phyloP scores from a whole-genome alignment of 2,329 filamentous ascomycete genomes.

The Pseudodiploospora longispora region DNA sequence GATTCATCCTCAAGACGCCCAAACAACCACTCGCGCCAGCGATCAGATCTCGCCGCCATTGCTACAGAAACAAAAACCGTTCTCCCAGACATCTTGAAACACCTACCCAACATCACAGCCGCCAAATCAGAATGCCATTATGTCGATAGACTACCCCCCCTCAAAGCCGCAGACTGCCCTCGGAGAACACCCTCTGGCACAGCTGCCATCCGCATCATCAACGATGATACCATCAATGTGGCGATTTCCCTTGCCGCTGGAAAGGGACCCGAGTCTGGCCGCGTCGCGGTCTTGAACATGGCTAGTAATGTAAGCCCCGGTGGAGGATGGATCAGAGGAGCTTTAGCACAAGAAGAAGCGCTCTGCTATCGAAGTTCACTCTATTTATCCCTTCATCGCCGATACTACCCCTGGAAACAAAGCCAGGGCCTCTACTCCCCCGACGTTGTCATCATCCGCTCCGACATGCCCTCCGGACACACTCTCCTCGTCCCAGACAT shows the following conservation, averaged over 20 bases:
- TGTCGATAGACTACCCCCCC: slow-evolving; percentile 26
- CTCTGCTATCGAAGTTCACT: slow-evolving; percentile 57
- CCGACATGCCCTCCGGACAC: slow-evolving; percentile 37
- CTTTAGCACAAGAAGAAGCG: slow-evolving; percentile 60
- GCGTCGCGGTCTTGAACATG: slow-evolving; percentile 58
- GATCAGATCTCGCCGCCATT: slow-evolving; percentile 27
- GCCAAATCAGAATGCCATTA: slow-evolving; percentile 29
- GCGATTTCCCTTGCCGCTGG: slow-evolving; percentile 34
- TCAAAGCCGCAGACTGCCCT: slow-evolving; percentile 37
- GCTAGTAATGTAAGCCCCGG: slow-evolving; percentile 49
- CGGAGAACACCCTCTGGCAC: slow-evolving; percentile 21
- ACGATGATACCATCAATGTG: slow-evolving; percentile 50
- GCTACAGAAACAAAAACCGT: slow-evolving; percentile 39
- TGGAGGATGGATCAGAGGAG: slow-evolving; percentile 56
- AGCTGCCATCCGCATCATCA: slow-evolving; percentile 38
- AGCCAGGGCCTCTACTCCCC: slow-evolving; percentile 51
- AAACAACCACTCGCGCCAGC: slow-evolving; percentile 2
- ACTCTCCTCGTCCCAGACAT: slow-evolving; percentile 31
- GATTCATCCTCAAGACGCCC: no score
- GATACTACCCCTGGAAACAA: slow-evolving; percentile 45
- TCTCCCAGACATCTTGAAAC: slow-evolving; percentile 38
- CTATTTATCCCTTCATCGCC: slow-evolving; percentile 34
- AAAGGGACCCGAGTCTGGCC: slow-evolving; percentile 18
- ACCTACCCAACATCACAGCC: slow-evolving; percentile 32
- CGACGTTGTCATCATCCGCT: slow-evolving; percentile 50